Base-by-base conservation (phyloP, 257 asterid species). In the Paraleonurus japonicus region DNA sequence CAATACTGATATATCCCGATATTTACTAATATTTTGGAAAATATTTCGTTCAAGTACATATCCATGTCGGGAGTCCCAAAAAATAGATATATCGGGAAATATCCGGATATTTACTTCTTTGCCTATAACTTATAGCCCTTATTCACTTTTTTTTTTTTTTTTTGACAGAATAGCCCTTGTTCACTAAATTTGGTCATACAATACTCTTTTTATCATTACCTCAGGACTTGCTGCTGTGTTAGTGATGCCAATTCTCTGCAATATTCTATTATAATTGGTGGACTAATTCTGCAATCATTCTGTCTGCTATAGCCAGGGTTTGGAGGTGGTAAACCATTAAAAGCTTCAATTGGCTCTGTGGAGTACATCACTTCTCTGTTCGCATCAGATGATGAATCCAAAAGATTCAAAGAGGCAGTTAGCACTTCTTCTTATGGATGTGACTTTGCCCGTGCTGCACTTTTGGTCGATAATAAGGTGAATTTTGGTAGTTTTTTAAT, bases 281-380 rank as follows among this genome's bases (percentile, higher is more conserved):
- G 78, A 68, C 62, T 78, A 72, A 74, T 73, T 70, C 61, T 63
- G 41, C 28, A 13, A 50, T 70, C 63, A 5, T 61, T 82, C 54
- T 55, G 73, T 45, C 75, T 75, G 70, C 69, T 80, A 72, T 85
- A 95, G 99, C 86, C 98, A 83, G 95, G 89, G 80, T 83, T 86
- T 85, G 97, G 90, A 75, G 92, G 80, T 35, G 95, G 90, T 73
- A 80, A 83, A 78, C 89, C 88, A 9, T 50, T 90, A 79, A 85
- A 80, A 85, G 99, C 99, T 73, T 89, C 92, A 59, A 88, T 95
- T 28, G 99, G 99, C 64, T 95, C 99, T 64, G 95, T 88, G 77
- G 99, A 95, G 75, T 92, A 87, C 83, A 87, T 95, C 78, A 79
- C 91, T 57, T 92, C 99, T 71, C 95, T 89, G 75, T 88, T 82